Evolutionary conservation across 2,329 filamentous ascomycete species (phyloP), one percentile per base, ranked within the genome.

Genomic region (Alternaria sp.): DNA sequence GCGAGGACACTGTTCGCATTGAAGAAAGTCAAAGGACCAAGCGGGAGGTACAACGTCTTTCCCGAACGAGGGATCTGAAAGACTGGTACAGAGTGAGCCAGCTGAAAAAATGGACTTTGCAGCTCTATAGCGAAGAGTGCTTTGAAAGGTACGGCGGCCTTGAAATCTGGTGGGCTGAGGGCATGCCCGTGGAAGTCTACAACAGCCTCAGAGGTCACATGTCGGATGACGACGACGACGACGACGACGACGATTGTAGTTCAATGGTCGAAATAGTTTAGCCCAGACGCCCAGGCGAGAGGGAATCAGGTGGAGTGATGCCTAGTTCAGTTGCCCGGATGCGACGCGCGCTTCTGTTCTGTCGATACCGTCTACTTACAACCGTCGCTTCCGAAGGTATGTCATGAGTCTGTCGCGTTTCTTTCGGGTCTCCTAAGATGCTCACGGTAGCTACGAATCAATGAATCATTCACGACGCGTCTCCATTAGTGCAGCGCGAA

Each of bases 61-160:
- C 49, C 2, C 55, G 58, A 2, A 54, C 46, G 11, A 51, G 55
- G 4, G 56, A 55, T 6, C 70, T 67, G 62, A 68, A 61, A 54
- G 12, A 44, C 3, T 73, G 66, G 68, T 49, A 49, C 1, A 30
- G 49, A 6, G 11, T 73, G 46, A 66, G 60, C 9, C 45, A n/a
- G 3, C 69, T 74, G 60, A 65, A 77, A 1, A 66, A 45, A 26
- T 77, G 75, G 73, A 65, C 70, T 23, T n/a, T 78, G 57, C 62
- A 71, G 41, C 51, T 77, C 63, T 77, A 78, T 46, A 68, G 64
- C 2, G 74, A 75, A 6, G 75, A 76, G 61, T 75, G 71, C 21
- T 67, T 77, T 46, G 71, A 75, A 61, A 14, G 28, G 33, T 77
- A 66, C 68, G 75, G 75, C 2, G 63, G 68, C 11, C 43, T 78